Evolutionary conservation across 129 eudicot species (phyloP).

Genomic region (Gnaphalium uliginosum): DNA sequence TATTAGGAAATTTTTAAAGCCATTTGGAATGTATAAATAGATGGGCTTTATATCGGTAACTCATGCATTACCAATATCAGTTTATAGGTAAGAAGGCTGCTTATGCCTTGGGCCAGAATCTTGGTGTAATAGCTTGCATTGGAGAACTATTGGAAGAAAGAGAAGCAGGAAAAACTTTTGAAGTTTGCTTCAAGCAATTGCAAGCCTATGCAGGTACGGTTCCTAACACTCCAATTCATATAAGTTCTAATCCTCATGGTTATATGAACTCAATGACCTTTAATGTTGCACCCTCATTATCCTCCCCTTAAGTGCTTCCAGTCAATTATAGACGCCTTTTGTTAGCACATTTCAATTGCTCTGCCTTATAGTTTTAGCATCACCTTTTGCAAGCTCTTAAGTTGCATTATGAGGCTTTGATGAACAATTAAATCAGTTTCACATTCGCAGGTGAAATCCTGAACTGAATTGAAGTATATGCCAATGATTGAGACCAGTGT

Average conservation of each 20-base stretch:
- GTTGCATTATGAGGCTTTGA: neutral
- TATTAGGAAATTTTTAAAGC: neutral
- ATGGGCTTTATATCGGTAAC: neutral
- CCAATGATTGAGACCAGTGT: neutral
- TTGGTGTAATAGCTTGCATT: constrained; percentile 92
- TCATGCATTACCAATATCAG: constrained; percentile 41
- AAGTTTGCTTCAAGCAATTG: constrained; percentile 81
- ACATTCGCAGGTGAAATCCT: neutral
- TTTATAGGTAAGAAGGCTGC: constrained; percentile 99
- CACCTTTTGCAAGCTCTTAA: neutral
- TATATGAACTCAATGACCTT: neutral
- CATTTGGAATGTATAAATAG: constrained; percentile 2
- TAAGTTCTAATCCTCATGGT: constrained; percentile 5
- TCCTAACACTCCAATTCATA: constrained; percentile 11
- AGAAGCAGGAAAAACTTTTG: constrained; percentile 95
- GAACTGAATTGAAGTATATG: neutral
- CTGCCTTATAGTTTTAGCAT: neutral
- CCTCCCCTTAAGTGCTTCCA: neutral
- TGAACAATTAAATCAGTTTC: neutral
- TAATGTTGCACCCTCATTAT: neutral
- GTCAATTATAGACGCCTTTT: neutral
- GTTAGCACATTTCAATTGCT: constrained; percentile 1
- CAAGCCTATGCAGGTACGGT: constrained; percentile 88
- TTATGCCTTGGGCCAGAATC: constrained; percentile 76
- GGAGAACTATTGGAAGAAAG: constrained; percentile 91